Evolutionary conservation across 108 stramenopile species (phyloP).

Genomic region (Nitzschia sp.): DNA sequence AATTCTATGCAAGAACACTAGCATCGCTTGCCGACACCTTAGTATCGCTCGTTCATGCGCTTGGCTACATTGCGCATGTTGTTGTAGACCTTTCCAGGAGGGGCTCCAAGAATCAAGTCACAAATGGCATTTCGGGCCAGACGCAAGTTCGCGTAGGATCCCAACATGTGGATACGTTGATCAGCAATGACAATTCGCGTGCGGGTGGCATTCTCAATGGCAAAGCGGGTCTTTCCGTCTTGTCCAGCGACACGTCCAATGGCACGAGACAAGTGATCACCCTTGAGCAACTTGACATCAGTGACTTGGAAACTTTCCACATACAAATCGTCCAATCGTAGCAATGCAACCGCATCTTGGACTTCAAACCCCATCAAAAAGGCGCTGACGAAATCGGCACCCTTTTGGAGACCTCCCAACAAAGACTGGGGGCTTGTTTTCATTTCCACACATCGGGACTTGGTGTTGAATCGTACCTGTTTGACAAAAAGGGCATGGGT

Average conservation of each 20-base stretch:
- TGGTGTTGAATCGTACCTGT: conserved; percentile 95
- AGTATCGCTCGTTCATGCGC: conserved; percentile 96
- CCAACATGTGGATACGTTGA: conserved; percentile 94
- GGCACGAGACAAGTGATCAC: conserved; percentile 96
- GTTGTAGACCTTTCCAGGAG: conserved; percentile 99
- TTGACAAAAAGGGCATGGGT: conserved; percentile 1
- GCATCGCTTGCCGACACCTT: conserved; percentile 3
- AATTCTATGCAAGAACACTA: neutral
- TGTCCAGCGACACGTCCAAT: conserved; percentile 98
- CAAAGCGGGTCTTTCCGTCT: conserved; percentile 97
- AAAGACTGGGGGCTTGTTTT: conserved; percentile 90
- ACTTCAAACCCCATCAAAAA: conserved; percentile 99
- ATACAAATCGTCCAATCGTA: conserved; percentile 97
- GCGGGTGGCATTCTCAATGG: conserved; percentile 99
- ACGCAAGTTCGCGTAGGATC: conserved; percentile 92
- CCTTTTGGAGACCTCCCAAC: conserved; percentile 90
- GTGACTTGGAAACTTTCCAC: conserved; percentile 97
- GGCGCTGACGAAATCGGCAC: conserved; percentile 94
- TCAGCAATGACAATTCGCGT: conserved; percentile 97
- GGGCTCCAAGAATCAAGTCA: conserved; percentile 96
- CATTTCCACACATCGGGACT: conserved; percentile 95
- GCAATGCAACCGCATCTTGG: conserved; percentile 95
- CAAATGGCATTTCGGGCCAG: conserved; percentile 99
- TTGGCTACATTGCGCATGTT: conserved; percentile 98
- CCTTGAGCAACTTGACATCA: conserved; percentile 93